phyloP scores from a whole-genome alignment of 2,329 filamentous ascomycete genomes.

The Chrysoporthe puriensis region DNA sequence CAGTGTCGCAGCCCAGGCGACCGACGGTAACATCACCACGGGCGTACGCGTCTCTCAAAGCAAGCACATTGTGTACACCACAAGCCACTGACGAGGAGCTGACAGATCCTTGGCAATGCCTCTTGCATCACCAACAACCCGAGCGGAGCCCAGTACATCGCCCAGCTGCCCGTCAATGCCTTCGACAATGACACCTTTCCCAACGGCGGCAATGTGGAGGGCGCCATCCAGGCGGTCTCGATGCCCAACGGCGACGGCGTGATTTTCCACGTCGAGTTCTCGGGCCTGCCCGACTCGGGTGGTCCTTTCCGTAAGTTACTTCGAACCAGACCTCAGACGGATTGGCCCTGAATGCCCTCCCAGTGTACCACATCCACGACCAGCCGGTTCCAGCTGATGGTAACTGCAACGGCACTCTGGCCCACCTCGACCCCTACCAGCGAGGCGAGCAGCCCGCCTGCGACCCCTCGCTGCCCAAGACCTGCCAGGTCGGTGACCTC shows the following conservation, averaged over 20 bases:
- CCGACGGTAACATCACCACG: slow-evolving; percentile 8
- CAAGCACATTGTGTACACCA: not conserved
- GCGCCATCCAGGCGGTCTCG: slow-evolving; percentile 36
- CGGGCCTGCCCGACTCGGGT: slow-evolving; percentile 38
- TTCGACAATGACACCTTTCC: slow-evolving; percentile 24
- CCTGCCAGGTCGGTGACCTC: slow-evolving; percentile 78
- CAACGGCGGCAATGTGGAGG: slow-evolving; percentile 29
- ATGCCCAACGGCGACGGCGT: slow-evolving; percentile 38
- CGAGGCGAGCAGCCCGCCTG: slow-evolving; percentile 67
- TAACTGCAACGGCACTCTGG: slow-evolving; percentile 71
- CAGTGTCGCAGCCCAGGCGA: slow-evolving; percentile 10
- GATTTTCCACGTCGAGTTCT: slow-evolving; percentile 37
- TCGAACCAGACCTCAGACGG: slow-evolving; percentile 29
- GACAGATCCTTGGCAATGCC: slow-evolving; percentile 21
- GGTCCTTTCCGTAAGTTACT: slow-evolving; percentile 39
- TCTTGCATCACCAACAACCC: slow-evolving; percentile 22
- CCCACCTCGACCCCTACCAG: slow-evolving; percentile 72
- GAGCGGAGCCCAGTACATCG: slow-evolving; percentile 21
- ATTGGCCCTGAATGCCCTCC: slow-evolving; percentile 28
- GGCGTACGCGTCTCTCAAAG: slow-evolving; percentile 9
- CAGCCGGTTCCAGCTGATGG: slow-evolving; percentile 65
- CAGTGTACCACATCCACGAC: slow-evolving; percentile 76
- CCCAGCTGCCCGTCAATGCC: slow-evolving; percentile 20
- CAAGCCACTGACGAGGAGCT: not conserved
- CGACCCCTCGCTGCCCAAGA: slow-evolving; percentile 57